Base-by-base conservation (phyloP, 805 yeast species). In the Metschnikowia similis region DNA sequence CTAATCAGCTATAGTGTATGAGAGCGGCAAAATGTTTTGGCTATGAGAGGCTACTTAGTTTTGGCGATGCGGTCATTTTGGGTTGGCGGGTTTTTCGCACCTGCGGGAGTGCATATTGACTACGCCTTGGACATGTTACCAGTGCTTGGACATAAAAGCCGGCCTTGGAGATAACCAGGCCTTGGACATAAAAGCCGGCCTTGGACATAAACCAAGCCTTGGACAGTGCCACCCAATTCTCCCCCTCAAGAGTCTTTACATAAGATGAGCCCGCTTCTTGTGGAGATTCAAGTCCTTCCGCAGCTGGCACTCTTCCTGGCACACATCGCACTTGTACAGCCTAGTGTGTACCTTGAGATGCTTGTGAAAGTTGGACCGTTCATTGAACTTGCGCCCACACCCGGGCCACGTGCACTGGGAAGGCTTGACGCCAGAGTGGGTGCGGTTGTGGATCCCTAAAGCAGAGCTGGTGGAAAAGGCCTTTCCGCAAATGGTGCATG, bases 401-500 rank as follows among this genome's bases (percentile, higher is more conserved):
- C 87, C 85, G 0, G 88, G 89, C 67, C 80, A 79, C 54, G 83
- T 84, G 66, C 98, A 92, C 32, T 67, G 71, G 56, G 92, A 71
- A 2, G 97, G 97, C 65, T 86, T 89, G 52, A 86, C 92, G 1
- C 97, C 97, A 0, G 96, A 87, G 66, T 92, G 99, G 2, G 84
- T 84, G 52, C 98, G 74, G 41, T 79, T 67, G 68, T 94, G 98
- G 30, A 92, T 89, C 1, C 89, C 85, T 41, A 91, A 72, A 13
- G 94, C 84, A 4, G 94, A 84, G 29, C 87, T 80, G 1, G 96
- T 89, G 9, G 96, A 86, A 70, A 92, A 92, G 27, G 72, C 64
- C 64, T 89, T 91, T 4, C 79, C 84, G 66, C 99, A 92, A 1
- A 72, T 62, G 27, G 76, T 71, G 66, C 99, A 92, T 47, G 66